Percentiles rank a stretch among this genome's conserved stretches.
Conservation (phyloP, 108 stramenopile species). For the Conticribra guillardii region DNA sequence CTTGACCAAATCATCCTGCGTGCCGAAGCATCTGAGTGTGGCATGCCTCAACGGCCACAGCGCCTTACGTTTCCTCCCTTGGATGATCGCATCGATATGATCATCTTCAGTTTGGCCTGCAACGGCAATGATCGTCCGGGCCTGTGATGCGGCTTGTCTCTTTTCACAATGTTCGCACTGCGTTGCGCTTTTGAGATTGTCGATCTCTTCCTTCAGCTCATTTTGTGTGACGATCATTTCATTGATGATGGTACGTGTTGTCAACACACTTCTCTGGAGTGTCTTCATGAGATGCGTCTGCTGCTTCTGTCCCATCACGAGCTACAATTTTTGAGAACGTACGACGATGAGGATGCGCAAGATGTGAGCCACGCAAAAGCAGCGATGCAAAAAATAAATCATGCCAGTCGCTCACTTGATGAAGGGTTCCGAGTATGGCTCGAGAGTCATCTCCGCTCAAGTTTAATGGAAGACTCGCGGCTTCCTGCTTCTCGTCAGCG, state of each 20-base stretch:
- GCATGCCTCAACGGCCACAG: slow-evolving; percentile 30
- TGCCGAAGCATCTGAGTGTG: slow-evolving; percentile 24
- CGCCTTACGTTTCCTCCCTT: slow-evolving; percentile 9
- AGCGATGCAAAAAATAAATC: neutral
- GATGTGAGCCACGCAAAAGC: neutral
- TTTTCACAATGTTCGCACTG: neutral
- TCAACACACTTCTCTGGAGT: slow-evolving; percentile 29
- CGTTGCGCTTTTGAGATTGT: slow-evolving; percentile 7
- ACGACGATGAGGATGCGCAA: neutral
- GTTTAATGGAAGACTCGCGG: too few relatives aligned
- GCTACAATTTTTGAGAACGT: neutral
- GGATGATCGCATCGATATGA: slow-evolving; percentile 27
- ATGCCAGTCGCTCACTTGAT: neutral
- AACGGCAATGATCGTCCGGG: neutral
- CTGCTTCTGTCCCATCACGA: slow-evolving; percentile 13
- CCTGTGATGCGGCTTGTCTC: neutral
- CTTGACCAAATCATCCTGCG: slow-evolving; percentile 29
- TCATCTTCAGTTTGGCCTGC: slow-evolving; percentile 19
- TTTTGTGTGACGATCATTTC: slow-evolving; percentile 29
- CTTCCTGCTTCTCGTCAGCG: too few relatives aligned
- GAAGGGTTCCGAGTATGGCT: neutral
- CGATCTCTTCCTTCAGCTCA: slow-evolving; percentile 31
- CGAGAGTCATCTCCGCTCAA: neutral
- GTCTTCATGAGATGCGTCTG: slow-evolving; percentile 31
- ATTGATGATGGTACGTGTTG: slow-evolving; percentile 28